Evolutionary conservation across 495 filamentous ascomycete species (phyloP).

Genomic region (Hypoxylon lenormandii): DNA sequence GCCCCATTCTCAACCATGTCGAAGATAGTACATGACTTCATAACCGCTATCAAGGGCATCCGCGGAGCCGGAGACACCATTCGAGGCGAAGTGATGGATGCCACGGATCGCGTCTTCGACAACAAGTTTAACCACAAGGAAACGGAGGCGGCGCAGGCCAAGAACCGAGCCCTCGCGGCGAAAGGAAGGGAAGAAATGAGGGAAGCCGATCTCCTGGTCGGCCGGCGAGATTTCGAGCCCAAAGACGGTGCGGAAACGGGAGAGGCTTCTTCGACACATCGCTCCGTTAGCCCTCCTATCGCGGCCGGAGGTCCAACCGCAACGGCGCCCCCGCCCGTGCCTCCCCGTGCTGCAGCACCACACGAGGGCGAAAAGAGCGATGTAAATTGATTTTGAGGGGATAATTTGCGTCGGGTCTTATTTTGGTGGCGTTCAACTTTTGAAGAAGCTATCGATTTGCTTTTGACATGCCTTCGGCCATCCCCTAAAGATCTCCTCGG

Average conservation of each 20-base stretch:
- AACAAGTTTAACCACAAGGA: constrained; percentile 38
- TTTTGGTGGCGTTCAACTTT: too few relatives aligned
- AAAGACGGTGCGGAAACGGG: constrained; percentile 12
- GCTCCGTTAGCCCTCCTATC: constrained; percentile 7
- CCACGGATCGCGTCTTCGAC: constrained; percentile 42
- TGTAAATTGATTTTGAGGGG: too few relatives aligned
- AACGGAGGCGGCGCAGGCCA: constrained; percentile 33
- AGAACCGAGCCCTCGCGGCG: constrained; percentile 39
- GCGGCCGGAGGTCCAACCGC: background rate
- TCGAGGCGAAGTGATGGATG: constrained; percentile 35
- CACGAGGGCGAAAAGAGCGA: too few relatives aligned
- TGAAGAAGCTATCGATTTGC: too few relatives aligned
- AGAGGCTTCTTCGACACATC: constrained; percentile 1
- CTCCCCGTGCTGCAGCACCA: too few relatives aligned
- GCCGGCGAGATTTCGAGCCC: constrained; percentile 31
- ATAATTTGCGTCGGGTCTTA: too few relatives aligned
- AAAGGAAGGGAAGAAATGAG: constrained; percentile 41
- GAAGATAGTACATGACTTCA: constrained; percentile 46
- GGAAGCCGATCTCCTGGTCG: constrained; percentile 39
- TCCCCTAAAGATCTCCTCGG: too few relatives aligned
- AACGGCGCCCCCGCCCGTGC: background rate
- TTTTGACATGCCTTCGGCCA: too few relatives aligned
- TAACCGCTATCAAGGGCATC: constrained; percentile 47
- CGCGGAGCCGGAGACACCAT: constrained; percentile 46
- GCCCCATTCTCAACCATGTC: constrained; percentile 27